A percentile compares a stretch with the other conserved stretches of the same genome.
phyloP scores from a whole-genome alignment of 2,329 filamentous ascomycete species.

The Coniella vitis region DNA sequence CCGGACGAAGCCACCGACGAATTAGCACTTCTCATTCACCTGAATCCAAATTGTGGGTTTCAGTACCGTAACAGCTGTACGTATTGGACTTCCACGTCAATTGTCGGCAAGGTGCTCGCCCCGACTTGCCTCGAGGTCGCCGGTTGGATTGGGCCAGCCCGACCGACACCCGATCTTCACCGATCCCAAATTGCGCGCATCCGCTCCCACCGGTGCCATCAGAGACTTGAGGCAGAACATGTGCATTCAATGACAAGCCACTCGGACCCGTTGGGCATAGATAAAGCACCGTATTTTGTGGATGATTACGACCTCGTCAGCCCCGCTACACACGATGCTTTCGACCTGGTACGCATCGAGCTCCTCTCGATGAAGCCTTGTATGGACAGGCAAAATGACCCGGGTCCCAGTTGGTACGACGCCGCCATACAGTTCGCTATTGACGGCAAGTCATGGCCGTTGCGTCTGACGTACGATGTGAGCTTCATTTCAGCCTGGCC shows the following conservation, averaged over 20 bases:
- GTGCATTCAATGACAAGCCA: conserved; percentile 59
- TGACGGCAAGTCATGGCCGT: conserved; percentile 55
- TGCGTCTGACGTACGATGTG: conserved; percentile 57
- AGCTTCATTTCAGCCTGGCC: conserved; percentile 61
- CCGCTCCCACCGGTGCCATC: conserved; percentile 51
- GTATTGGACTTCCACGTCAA: conserved; percentile 67
- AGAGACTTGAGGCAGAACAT: conserved; percentile 51
- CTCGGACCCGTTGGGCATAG: conserved; percentile 62
- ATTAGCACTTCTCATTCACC: conserved; percentile 60
- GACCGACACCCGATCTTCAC: conserved; percentile 59
- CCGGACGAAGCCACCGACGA: conserved; percentile 59
- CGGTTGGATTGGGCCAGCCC: conserved; percentile 69
- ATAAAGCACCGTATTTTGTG: conserved; percentile 55
- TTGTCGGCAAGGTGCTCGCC: conserved; percentile 69
- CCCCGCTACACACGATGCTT: conserved; percentile 49
- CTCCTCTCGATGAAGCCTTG: conserved; percentile 52
- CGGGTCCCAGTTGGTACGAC: conserved; percentile 45
- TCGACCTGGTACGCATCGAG: conserved; percentile 64
- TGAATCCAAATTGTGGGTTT: conserved; percentile 64
- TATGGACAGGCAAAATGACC: conserved; percentile 19
- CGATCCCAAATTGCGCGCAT: conserved; percentile 65
- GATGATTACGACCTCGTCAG: conserved; percentile 58
- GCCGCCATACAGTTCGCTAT: conserved; percentile 59
- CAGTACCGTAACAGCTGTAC: conserved; percentile 69
- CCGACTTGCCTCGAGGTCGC: conserved; percentile 64